phyloP scores from a whole-genome alignment of 179 eudicot genomes.

The Camellia oleifera region DNA sequence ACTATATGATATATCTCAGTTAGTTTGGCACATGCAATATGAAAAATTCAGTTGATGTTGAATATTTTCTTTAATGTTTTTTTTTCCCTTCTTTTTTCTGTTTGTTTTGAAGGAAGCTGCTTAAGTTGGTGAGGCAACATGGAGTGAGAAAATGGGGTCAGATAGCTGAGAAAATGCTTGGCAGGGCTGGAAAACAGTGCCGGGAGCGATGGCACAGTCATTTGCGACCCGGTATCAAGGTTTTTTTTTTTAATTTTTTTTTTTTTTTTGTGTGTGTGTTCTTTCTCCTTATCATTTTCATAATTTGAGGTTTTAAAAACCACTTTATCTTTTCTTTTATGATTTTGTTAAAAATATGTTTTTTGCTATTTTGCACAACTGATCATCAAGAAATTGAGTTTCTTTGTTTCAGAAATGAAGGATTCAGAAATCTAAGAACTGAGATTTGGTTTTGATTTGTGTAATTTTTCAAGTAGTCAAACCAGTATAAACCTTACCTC shows the following conservation, averaged over 20 bases:
- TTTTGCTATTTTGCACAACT: constrained; percentile 1
- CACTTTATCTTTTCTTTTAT: neutral
- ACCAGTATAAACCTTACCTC: neutral
- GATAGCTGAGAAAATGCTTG: constrained; percentile 43
- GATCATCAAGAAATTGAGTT: neutral
- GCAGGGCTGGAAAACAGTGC: constrained; percentile 70
- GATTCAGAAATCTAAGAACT: constrained; percentile 7
- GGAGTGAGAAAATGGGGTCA: constrained; percentile 53
- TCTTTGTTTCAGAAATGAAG: neutral
- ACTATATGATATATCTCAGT: too few species aligned
- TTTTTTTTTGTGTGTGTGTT: neutral
- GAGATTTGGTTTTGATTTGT: neutral
- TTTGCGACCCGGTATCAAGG: constrained; percentile 66
- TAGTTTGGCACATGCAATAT: too few species aligned
- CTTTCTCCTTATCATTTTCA: neutral
- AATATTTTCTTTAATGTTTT: neutral
- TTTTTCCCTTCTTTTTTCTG: constrained; percentile 3
- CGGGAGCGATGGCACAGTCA: constrained; percentile 72
- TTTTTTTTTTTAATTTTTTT: neutral
- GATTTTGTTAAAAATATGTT: neutral
- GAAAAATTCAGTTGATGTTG: neutral
- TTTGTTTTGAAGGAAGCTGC: constrained; percentile 29
- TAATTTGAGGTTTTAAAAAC: neutral
- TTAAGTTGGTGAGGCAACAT: constrained; percentile 32
- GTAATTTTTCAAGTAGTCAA: neutral